Evolutionary conservation across 345 rosid genomes (phyloP), one percentile per base, ranked within the genome.

Genomic region (Melastoma malabathricum): DNA sequence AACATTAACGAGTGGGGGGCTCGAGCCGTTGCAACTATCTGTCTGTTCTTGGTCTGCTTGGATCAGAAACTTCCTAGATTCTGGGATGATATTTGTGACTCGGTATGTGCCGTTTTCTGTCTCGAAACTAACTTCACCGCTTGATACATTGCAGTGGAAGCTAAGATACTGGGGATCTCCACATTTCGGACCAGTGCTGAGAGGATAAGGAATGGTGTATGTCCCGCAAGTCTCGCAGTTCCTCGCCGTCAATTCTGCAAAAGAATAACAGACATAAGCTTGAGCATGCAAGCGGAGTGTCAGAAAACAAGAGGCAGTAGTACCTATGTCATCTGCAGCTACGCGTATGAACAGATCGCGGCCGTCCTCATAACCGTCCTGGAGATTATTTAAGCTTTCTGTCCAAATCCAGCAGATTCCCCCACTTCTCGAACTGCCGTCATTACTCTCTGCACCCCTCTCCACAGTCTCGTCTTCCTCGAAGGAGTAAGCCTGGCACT

Each of bases 401-500:
- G 54, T 31, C 89, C 93, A 86, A 64, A 81, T 76, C 76, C 67
- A 78, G 71, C 93, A 86, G 3, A 23, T 47, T 1, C 38, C 9
- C 1, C 23, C 15, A 57, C 57, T 27, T 27, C 31, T 73, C 6
- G 64, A 44, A 15, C 9, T 23, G 5, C 51, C 16, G 19, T 23
- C 31, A 6, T 27, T 27, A 27, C 31, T 27, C 4, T 27, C 31
- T 27, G 4, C 31, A 6, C 31, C 2, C 6, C 0, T 3, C 0
- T 6, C 4, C 3, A 13, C n/a, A 1, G 10, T 10, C 23, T 15
- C 18, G 25, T 55, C 54, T 52, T 62, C 43, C 27, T 64, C 66
- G 55, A 68, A 76, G n/a, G 94, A 75, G 63, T 72, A 79, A 46
- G 82, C 82, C 52, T 75, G 80, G 71, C 89, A 84, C 22, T 71